Percentiles rank a stretch among this genome's conserved stretches.
Evolutionary conservation across 352 stramenopile species (phyloP).

Genomic region (Phytophthora parvispora): DNA sequence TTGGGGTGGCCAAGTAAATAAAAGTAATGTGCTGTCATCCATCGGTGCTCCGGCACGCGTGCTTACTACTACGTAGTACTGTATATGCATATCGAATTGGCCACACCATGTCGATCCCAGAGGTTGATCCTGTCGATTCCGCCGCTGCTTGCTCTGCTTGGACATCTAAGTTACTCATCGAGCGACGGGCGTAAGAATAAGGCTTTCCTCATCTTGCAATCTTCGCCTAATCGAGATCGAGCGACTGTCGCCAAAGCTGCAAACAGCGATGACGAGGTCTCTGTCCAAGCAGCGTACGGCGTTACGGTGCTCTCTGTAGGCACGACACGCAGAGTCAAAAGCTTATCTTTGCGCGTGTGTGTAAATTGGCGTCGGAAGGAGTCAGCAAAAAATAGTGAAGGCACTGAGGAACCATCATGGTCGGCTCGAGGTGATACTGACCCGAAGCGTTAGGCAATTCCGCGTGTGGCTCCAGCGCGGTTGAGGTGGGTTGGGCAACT

Average conservation of each 20-base stretch:
- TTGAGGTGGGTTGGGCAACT: constrained; percentile 12
- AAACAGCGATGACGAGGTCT: neutral
- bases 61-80: neutral
- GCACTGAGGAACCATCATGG: constrained; percentile 3
- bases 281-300: neutral
- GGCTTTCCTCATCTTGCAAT: neutral
- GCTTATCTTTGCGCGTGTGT: neutral
- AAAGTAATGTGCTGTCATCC: constrained; percentile 38
- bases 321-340: constrained; percentile 2
- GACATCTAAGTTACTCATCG: constrained; percentile 5
- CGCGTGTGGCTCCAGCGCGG: constrained; percentile 19
- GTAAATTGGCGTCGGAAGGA: constrained; percentile 7
- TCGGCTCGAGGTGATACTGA: constrained; percentile 10
- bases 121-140: too few relatives aligned
- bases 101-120: too few relatives aligned
- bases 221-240: constrained; percentile 16
- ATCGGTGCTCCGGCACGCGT: neutral
- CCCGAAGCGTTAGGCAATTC: constrained; percentile 29
- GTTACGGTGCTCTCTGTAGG: constrained; percentile 3
- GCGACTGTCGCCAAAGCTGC: neutral
- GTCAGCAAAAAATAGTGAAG: constrained; percentile 13
- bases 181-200: neutral
- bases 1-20: constrained; percentile 36
- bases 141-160: too few relatives aligned
- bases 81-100: neutral